Evolutionary conservation across 2,329 filamentous ascomycete genomes (phyloP).

Genomic region (Colletotrichum falcatum): DNA sequence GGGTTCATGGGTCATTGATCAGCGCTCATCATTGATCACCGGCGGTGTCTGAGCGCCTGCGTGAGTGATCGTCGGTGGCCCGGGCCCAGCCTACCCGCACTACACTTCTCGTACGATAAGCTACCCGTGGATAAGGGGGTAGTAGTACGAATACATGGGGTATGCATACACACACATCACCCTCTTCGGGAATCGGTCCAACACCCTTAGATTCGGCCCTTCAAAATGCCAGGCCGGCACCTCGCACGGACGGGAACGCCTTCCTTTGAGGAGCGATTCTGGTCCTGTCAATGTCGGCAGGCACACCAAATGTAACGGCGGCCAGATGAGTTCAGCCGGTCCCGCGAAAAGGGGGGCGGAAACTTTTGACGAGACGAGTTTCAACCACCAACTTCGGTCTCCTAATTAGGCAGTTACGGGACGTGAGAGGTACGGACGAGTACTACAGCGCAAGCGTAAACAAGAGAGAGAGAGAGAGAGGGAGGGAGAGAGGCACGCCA

Average conservation of each 20-base stretch:
- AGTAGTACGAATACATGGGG: background rate
- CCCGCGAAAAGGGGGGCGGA: constrained; percentile 7
- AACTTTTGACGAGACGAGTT: background rate
- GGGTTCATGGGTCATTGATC: constrained; percentile 12
- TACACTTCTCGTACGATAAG: background rate
- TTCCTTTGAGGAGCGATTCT: constrained; percentile 25
- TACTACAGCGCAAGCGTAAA: background rate
- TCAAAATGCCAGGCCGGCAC: background rate
- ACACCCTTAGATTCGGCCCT: constrained; percentile 16
- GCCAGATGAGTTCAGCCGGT: constrained; percentile 30
- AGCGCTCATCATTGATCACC: background rate
- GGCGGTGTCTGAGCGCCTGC: constrained; percentile 19
- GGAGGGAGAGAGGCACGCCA: too few relatives aligned
- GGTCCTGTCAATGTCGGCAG: constrained; percentile 21
- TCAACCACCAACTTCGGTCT: background rate
- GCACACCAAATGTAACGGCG: constrained; percentile 32
- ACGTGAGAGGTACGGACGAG: too few relatives aligned
- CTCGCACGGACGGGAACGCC: constrained; percentile 34
- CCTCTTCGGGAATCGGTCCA: constrained; percentile 2
- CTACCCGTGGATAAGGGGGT: background rate
- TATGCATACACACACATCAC: background rate
- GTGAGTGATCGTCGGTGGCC: background rate
- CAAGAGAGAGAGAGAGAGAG: background rate
- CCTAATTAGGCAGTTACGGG: background rate
- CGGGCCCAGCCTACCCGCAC: background rate